Base-by-base conservation (phyloP, 371 early-diverging fungal genomes). In the Zancudomyces culisetae region DNA sequence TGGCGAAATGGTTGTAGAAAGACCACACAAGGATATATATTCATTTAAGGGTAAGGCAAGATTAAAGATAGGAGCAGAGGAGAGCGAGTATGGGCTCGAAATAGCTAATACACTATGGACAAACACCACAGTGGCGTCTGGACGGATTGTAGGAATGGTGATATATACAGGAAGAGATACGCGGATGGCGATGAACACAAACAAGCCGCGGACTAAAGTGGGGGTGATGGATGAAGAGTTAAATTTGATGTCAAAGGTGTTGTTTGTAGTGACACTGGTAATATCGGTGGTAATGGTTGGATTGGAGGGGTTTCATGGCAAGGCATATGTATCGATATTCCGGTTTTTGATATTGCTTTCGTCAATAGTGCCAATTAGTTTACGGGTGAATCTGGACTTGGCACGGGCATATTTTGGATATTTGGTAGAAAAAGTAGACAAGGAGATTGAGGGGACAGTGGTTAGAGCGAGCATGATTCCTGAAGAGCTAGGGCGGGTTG, bases 401-500 rank as follows among this genome's bases (percentile, higher is more conserved):
- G 97, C 95, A 3, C 90, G 97, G 64, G 81, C 87, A 0, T 80
- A 87, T 2, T 98, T 97, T 69, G 80, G 85, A 24, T 66, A 74
- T 56, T 78, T 79, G 51, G 95, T 94, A 23, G 79, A 84, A 75
- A n/a, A n/a, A n/a, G 70, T 73, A 18, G 94, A 95, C 56, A 43
- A 57, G 2, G 76, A 80, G 43, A 93, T 94, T 28, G 71, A 73
- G 1, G 87, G 75, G n/a, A 88, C 92, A 0, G 81, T 95, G 42
- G 95, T 97, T 8, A 75, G 98, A 27, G 95, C 90, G 18, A 85
- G 85, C 52, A 89, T 89, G 29, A 80, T 98, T n/a, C 94, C 97
- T n/a, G 99, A 99, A 69, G 99, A 99, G 62, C 77, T 99, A 0
- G 99, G 98, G 2, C 76, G 96, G 22, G 85, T 99, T 21, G 88